These are phyloP conservation scores for Caryopteris hybrid DNA, from an alignment of 305 asterid species.

Conservation along the genomic window DNA sequence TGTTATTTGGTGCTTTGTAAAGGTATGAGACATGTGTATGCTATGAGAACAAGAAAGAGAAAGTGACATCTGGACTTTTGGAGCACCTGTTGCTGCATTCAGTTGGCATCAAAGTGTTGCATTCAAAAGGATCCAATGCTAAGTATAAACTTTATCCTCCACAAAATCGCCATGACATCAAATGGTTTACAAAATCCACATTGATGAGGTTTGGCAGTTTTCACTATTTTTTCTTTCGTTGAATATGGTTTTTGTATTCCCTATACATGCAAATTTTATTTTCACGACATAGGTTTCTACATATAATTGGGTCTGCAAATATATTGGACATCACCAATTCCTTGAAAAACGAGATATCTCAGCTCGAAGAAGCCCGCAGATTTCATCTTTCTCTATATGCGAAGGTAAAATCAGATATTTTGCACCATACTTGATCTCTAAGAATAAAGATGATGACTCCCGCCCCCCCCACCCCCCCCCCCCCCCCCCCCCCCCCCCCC, in stretches of 20 bases:
- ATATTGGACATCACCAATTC: slow-evolving; percentile 41
- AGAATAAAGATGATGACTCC: background rate
- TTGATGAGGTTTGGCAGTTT: slow-evolving; percentile 51
- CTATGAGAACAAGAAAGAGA: slow-evolving; percentile 44
- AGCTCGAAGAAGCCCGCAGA: slow-evolving; percentile 74
- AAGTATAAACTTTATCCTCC: slow-evolving; percentile 53
- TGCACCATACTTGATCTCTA: slow-evolving; percentile 6
- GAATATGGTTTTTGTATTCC: slow-evolving; percentile 15
- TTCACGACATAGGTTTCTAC: slow-evolving; percentile 58
- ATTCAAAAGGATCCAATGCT: slow-evolving; percentile 51
- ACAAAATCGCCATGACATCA: slow-evolving; percentile 33
- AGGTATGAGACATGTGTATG: slow-evolving; percentile 72
- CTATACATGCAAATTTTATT: slow-evolving; percentile 12
- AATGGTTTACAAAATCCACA: slow-evolving; percentile 81
- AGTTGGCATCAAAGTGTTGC: slow-evolving; percentile 47
- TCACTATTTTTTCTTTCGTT: slow-evolving; percentile 14
- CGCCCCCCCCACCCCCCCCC: background rate
- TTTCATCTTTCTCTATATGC: slow-evolving; percentile 74
- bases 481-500: background rate
- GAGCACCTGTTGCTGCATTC: slow-evolving; percentile 72
- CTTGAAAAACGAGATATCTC: slow-evolving; percentile 68
- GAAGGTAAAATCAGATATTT: slow-evolving; percentile 45
- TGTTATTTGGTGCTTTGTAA: slow-evolving; percentile 20
- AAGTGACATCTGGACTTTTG: slow-evolving; percentile 63
- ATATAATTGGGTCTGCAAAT: slow-evolving; percentile 58